Evolutionary conservation across 257 asterid species (phyloP), one percentile per base, ranked within the genome.

Genomic region (Solanum pinnatisectum): DNA sequence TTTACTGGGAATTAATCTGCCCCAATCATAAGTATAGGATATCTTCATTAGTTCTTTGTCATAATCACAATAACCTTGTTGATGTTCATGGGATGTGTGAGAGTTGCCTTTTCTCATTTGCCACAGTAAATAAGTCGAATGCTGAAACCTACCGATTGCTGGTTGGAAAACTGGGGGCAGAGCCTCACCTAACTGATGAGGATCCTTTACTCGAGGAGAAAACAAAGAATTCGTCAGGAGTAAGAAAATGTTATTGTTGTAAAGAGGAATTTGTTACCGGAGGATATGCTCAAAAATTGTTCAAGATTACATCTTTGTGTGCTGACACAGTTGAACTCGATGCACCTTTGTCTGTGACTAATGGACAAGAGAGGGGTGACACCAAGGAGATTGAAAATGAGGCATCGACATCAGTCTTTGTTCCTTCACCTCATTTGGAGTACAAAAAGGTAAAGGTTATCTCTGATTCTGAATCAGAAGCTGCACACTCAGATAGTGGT

Each of bases 1-100:
- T 94, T 89, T 91, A 91, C 87, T 93, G 94, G 96, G 94, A 94
- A 87, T 91, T 96, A 46, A 77, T 96, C 76, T 96, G 98, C 94
- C 77, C 87, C 37, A 87, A 87, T 27, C 98, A 96, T 93, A 96
- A 95, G 92, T 74, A 88, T 10, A 89, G 91, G 70, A 87, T 95
- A 68, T 93, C 98, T 25, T 93, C 98, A 6, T 86, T 93, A 87
- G 91, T 93, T 83, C 91, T 87, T 72, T 94, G 96, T 89, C 93
- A 85, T 88, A 89, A 87, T 85, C 98, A 94, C 79, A 63, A 89
- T 74, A 94, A 89, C 83, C 94, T 93, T 46, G 95, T 90, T 77
- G 94, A 95, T 91, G 94, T 90, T 88, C 97, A 88, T 71, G 91
- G 89, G 65, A 90, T 90, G 32, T 93, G 97, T 67, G 96, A 95